Percentiles rank a stretch among this genome's conserved stretches.
Evolutionary conservation across 169 alveolate genomes (phyloP).

Genomic region (Besnoitia besnoiti): DNA sequence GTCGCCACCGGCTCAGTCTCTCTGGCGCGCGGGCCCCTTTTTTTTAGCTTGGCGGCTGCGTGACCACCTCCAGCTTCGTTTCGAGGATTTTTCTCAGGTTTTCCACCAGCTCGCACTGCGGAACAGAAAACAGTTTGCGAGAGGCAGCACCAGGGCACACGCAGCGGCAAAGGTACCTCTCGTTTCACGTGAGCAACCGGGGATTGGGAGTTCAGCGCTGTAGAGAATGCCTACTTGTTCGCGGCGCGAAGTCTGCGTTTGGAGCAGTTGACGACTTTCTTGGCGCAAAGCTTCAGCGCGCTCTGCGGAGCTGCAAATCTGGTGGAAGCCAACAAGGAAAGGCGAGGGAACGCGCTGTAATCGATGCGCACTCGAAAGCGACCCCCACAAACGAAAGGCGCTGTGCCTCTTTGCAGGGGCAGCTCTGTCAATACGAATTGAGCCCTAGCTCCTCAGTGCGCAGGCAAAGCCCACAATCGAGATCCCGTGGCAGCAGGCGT

Average conservation of each 20-base stretch:
- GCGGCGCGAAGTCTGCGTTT: not conserved
- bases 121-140: not conserved
- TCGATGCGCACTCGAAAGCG: no score
- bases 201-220: not conserved
- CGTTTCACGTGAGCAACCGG: no score
- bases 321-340: not conserved
- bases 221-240: slow-evolving; percentile 15
- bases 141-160: no score
- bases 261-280: not conserved
- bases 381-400: no score
- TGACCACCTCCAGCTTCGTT: slow-evolving; percentile 13
- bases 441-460: no score
- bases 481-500: no score
- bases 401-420: no score
- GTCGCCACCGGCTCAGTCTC: no score
- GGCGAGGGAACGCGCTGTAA: no score
- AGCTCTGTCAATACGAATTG: no score
- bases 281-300: slow-evolving; percentile 10
- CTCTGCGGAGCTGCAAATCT: not conserved
- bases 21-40: not conserved
- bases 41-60: not conserved
- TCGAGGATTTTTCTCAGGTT: not conserved
- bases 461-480: no score
- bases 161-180: no score
- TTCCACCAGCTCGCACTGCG: not conserved